Evolutionary conservation across 148 eudicot genomes (phyloP), one percentile per base, ranked within the genome.

Genomic region (Mesembryanthemum crystallinum): DNA sequence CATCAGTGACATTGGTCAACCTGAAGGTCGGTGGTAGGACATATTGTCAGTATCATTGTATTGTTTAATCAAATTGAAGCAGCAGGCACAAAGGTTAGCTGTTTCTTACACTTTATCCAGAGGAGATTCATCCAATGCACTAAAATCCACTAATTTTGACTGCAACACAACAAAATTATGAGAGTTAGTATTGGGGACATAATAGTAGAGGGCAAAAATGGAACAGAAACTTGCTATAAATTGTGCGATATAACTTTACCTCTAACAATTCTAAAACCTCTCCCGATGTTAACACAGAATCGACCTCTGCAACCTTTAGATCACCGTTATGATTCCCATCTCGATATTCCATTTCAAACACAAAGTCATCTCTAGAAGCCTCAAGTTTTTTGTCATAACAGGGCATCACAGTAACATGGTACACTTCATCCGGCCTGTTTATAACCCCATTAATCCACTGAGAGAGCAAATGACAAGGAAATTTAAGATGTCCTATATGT

Each of bases 381-480:
- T 96, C 99, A 76, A 96, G 98, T 79, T 96, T 96, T 81, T 96
- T 96, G 86, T 96, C 99, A 85, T 92, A 96, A 82, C 99, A 96
- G 12, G 99, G 99, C 99, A 96, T 96, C 81, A 96, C 88, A 67
- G 99, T 91, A 65, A 96, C 99, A 85, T 96, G 99, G 88, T 96
- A 92, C 66, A 96, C 81, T 59, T 92, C 94, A 55, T 93, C 90
- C 49, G 98, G 88, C 86, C 99, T 96, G 92, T 76, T 63, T 42
- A 78, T 77, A 62, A 78, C 49, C 49, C 67, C 73, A 81, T 81
- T 60, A 67, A 57, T 33, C 29, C 73, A 73, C 64, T 77, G 47
- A 82, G 49, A 80, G 68, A 70, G 7, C 37, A 61, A 61, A 61
- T 51, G 15, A 54, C 28, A 64, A 79, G 54, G 25, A 61, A 20